Base-by-base conservation (phyloP, 73 alveolate species). In the Breviolum minutum region DNA sequence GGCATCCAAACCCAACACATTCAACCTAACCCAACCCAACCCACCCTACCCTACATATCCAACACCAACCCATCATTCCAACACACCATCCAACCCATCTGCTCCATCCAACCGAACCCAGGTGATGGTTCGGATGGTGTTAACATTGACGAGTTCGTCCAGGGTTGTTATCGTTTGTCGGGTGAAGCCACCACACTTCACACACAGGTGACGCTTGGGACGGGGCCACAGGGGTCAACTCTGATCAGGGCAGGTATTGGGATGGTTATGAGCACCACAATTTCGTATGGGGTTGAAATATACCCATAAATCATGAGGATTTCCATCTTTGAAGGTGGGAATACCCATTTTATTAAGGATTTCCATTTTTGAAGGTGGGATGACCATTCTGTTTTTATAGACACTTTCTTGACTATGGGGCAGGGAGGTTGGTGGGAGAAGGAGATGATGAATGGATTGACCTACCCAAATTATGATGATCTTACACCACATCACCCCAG, bases 41-140 rank as follows among this genome's bases (percentile, higher is more conserved):
- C 54, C 54, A 40, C 3, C 54, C 54, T 2, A 40, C n/a, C n/a
- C n/a, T n/a, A 40, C 54, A 3, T 3, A 40, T 40, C 54, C 54
- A 40, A 40, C 54, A 40, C 3, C 54, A n/a, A n/a, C 30, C 88
- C 88, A 40, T 40, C 30, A 80, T 48, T 68, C 17, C 77, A 68
- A 14, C 17, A 6, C 11, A 17, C 74, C 74, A 80, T 40, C 7
- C 22, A 60, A 9, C 74, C 54, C 2, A 6, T 48, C 24, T 61
- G 20, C 54, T 24, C 61, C 61, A 48, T 54, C 40, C 27, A 20
- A 61, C 27, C 61, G 81, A 30, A 11, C 48, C n/a, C 66, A 92
- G 98, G 98, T 19, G 98, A 92, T 17, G 98, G 98, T 29, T 92
- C 98, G 27, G 98, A 92, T 7, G 98, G 98, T 3, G 98, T 92